phyloP scores from a whole-genome alignment of 2,329 filamentous ascomycete genomes.

The Leptographium radiaticola region DNA sequence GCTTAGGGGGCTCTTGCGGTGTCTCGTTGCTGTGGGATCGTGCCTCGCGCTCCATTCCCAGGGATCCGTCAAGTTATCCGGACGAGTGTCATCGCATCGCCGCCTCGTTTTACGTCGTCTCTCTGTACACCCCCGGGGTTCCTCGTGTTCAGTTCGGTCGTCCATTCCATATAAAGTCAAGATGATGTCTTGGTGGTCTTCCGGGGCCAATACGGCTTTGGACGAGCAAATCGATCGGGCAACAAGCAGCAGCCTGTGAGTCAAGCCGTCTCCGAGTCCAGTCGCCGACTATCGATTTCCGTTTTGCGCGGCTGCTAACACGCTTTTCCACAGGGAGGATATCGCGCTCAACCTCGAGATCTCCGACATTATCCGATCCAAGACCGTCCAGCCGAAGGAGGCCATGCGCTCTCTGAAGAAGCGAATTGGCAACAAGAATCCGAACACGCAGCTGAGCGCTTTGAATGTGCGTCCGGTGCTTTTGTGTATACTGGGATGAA shows the following conservation, averaged over 20 bases:
- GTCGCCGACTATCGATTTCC: background rate
- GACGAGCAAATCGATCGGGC: conserved; percentile 96
- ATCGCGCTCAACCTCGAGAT: conserved; percentile 97
- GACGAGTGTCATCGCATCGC: no score
- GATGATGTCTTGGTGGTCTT: conserved; percentile 95
- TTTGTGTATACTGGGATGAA: background rate
- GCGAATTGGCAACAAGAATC: conserved; percentile 93
- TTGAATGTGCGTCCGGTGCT: conserved; percentile 51
- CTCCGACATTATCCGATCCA: conserved; percentile 92
- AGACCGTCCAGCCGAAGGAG: conserved; percentile 93
- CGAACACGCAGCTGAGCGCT: conserved; percentile 91
- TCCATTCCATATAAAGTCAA: background rate
- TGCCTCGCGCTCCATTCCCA: background rate
- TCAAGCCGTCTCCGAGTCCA: background rate
- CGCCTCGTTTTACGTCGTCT: background rate
- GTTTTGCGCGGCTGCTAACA: background rate
- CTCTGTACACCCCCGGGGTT: background rate
- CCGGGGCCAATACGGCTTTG: conserved; percentile 75
- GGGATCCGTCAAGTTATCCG: no score
- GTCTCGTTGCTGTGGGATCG: background rate
- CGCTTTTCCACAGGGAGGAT: conserved; percentile 54
- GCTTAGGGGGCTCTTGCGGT: background rate
- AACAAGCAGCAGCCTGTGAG: conserved; percentile 84
- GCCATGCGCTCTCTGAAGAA: conserved; percentile 94
- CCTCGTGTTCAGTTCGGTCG: background rate